Evolutionary conservation across 2,329 filamentous ascomycete species (phyloP), one percentile per base, ranked within the genome.

Genomic region (Botryotinia narcissicola): DNA sequence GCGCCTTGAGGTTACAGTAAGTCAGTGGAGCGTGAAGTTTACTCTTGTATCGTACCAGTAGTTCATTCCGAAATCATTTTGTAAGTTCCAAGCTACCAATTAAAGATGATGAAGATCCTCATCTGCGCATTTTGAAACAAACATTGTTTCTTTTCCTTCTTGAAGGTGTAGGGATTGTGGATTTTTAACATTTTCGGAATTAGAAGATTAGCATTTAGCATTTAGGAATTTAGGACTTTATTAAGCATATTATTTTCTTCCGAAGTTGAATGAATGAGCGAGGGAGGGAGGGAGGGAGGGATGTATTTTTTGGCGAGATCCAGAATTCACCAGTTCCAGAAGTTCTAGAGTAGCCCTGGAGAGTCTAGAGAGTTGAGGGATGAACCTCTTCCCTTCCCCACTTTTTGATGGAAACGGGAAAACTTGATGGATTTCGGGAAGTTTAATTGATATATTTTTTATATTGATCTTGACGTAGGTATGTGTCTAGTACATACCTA

Each of bases 231-330:
- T 14, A 6, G 46, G 25, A 62, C 4, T 29, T 37, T 20, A n/a
- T 51, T 54, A 68, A 68, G 64, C 46, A 68, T 40, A 40, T 40
- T 54, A 68, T 54, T 54, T 68, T 68, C 46, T 25, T 68, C 46
- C 35, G 4, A 54, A 54, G 6, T 40, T 40, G 22, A 20, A 22
- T 18, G 22, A 66, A 22, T 18, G 44, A n/a, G 32, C 4, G 37
- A 40, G 37, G 1, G 37, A 12, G 37, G 2, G 37, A 40, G 37
- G 6, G 37, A 37, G 37, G 8, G 25, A 29, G 48, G 25, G 25
- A 7, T 54, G 48, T 12, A 51, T 25, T 10, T 25, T 25, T 51
- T n/a, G 46, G 22, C 46, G 46, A 25, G 46, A 1, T 51, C 48
- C 22, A 51, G 48, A 51, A 25, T 51, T 25, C 48, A 51, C 37